Evolutionary conservation across 1,284 basidiomycete species (phyloP), one percentile per base, ranked within the genome.

Genomic region (Tilletia walkeri): DNA sequence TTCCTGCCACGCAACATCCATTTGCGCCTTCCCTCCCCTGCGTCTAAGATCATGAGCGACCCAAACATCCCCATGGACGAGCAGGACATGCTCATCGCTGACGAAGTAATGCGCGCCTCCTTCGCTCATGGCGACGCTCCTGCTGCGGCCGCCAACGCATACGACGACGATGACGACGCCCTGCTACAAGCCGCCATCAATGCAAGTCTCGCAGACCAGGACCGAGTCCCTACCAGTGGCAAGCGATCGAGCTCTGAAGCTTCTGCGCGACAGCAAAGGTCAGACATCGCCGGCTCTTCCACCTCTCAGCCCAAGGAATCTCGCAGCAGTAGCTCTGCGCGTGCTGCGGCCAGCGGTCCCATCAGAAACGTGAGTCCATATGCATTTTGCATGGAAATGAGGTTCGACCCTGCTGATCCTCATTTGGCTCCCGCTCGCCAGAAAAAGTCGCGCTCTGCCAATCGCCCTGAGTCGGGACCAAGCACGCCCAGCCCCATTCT

Each of bases 151-250:
- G 50, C 10, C 12, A 53, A 10, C 16, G 20, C 20, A 18, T 24
- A n/a, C 50, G 59, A 63, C 34, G 59, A 63, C 14, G 59, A 63
- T 18, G 59, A 63, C 36, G 59, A 63, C 36, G 59, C 59, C 14
- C 30, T 63, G 12, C 34, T 63, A 10, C 59, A 63, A 20, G 59
- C 59, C 18, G 59, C 59, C 30, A 63, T 63, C 3, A 63, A 7
- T 18, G 59, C 59, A 4, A 63, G 59, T 41, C 59, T 63, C 14
- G 36, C 59, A 1, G 59, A 63, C 30, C 59, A 63, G 34, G 24
- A 56, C 6, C 41, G 41, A 45, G 41, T 45, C 14, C 41, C 41
- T 7, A 45, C 41, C 41, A 45, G 41, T 14, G 41, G 41, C 41
- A 53, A 53, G 50, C 50, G 50, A 24, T 53, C 18, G 50, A 53